Conservation (phyloP, 2,329 filamentous ascomycete species). For the Botrytis tulipae region DNA sequence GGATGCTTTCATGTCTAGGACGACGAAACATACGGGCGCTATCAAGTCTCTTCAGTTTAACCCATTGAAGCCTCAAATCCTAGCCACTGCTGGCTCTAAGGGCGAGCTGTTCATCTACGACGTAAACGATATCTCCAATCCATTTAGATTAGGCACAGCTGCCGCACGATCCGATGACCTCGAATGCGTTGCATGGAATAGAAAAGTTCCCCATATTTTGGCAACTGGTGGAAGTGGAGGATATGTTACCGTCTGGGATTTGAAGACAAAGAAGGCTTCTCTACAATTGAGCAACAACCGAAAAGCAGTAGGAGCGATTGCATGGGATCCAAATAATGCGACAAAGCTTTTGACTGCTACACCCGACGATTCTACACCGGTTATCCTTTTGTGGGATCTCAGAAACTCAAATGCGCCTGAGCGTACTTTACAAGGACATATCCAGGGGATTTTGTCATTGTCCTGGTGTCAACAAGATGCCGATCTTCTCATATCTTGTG, state of each 20-base stretch:
- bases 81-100: conserved; percentile 90
- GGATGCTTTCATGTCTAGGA: conserved; percentile 81
- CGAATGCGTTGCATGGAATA: conserved; percentile 97
- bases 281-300: conserved; percentile 91
- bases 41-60: conserved; percentile 98
- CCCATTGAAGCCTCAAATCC: conserved; percentile 81
- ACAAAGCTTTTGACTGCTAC: conserved; percentile 94
- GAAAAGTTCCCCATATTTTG: conserved; percentile 93
- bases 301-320: conserved; percentile 91
- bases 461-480: conserved; percentile 95
- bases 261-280: conserved; percentile 97
- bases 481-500: conserved; percentile 84
- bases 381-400: conserved; percentile 91
- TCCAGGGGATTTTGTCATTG: conserved; percentile 87
- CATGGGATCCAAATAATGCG: conserved; percentile 94
- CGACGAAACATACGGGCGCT: conserved; percentile 84
- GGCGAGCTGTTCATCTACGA: conserved; percentile 97
- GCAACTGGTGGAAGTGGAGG: conserved; percentile 91
- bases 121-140: conserved; percentile 81
- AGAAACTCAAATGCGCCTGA: conserved; percentile 96
- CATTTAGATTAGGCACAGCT: conserved; percentile 83
- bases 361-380: conserved; percentile 80
- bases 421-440: conserved; percentile 83
- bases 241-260: conserved; percentile 97
- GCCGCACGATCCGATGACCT: conserved; percentile 91